Evolutionary conservation across 306 rosid genomes (phyloP).

Genomic region (Vicia faba): DNA sequence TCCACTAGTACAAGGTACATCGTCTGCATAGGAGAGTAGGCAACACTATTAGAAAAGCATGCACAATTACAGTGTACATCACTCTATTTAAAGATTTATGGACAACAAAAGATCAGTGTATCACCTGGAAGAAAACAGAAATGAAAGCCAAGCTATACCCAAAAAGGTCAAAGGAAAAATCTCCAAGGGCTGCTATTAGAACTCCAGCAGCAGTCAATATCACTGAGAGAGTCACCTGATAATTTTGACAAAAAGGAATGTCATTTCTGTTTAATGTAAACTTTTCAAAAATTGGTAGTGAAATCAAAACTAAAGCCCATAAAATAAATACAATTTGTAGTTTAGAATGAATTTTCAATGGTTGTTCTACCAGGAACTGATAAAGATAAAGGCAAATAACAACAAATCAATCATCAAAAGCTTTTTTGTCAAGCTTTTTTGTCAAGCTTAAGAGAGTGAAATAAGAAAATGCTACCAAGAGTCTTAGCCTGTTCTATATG

Average conservation of each 20-base stretch:
- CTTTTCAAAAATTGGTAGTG: slow-evolving; percentile 24
- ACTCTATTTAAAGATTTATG: slow-evolving; percentile 11
- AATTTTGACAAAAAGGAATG: slow-evolving; percentile 31
- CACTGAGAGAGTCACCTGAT: slow-evolving; percentile 85
- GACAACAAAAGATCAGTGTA: slow-evolving; percentile 21
- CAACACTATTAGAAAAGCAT: slow-evolving; percentile 38
- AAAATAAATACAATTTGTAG: slow-evolving; percentile 14
- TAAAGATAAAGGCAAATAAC: slow-evolving; percentile 7
- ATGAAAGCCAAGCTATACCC: slow-evolving; percentile 93
- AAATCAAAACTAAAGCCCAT: slow-evolving; percentile 16
- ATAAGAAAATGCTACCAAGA: slow-evolving; percentile 15
- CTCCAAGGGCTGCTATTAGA: slow-evolving; percentile 86
- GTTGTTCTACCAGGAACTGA: slow-evolving; percentile 11
- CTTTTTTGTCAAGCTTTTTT: slow-evolving; percentile 20
- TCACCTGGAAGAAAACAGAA: slow-evolving; percentile 94
- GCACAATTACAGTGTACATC: neutral
- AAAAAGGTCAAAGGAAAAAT: slow-evolving; percentile 86
- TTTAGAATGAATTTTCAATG: slow-evolving; percentile 23
- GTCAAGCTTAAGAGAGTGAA: slow-evolving; percentile 16
- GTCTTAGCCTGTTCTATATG: too few relatives aligned
- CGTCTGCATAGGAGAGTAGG: slow-evolving; percentile 59
- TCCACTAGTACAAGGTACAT: slow-evolving; percentile 97
- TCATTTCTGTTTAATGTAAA: slow-evolving; percentile 22
- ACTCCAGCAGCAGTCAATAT: slow-evolving; percentile 82
- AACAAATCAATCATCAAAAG: neutral